A percentile compares a stretch with the other conserved stretches of the same genome.
Evolutionary conservation across 495 filamentous ascomycete genomes (phyloP).

Genomic region (Ascodesmis nigricans): DNA sequence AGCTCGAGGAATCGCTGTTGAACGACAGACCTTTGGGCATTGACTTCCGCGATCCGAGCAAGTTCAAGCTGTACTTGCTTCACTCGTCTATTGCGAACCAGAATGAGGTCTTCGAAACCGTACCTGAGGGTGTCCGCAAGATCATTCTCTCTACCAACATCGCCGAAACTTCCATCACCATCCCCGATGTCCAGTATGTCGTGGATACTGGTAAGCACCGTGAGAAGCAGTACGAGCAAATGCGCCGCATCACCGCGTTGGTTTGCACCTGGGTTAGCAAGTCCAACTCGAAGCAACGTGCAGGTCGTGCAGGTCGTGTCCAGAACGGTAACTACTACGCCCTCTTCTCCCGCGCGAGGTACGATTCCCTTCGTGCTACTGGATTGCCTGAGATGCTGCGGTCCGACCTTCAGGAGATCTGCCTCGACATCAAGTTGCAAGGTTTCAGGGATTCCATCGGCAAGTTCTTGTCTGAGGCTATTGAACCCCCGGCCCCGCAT

Average conservation of each 20-base stretch:
- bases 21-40: slow-evolving; percentile 21
- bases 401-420: slow-evolving; percentile 30
- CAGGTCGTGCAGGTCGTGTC: slow-evolving; percentile 37
- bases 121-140: slow-evolving; percentile 30
- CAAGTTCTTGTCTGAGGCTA: slow-evolving; percentile 29
- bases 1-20: slow-evolving; percentile 22
- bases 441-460: slow-evolving; percentile 26
- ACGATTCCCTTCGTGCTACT: slow-evolving; percentile 27
- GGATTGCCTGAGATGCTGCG: slow-evolving; percentile 30
- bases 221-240: slow-evolving; percentile 30
- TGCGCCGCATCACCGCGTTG: slow-evolving; percentile 26
- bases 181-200: slow-evolving; percentile 36
- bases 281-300: slow-evolving; percentile 33
- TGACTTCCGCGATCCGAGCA: slow-evolving; percentile 26
- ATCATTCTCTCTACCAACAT: slow-evolving; percentile 39
- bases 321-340: slow-evolving; percentile 37
- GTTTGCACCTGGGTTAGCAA: slow-evolving; percentile 32
- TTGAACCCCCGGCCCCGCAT: slow-evolving; percentile 30
- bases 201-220: slow-evolving; percentile 35
- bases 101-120: slow-evolving; percentile 26
- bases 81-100: slow-evolving; percentile 32
- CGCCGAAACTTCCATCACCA: slow-evolving; percentile 38
- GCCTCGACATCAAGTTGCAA: slow-evolving; percentile 29
- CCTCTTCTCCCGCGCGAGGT: slow-evolving; percentile 30
- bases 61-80: slow-evolving; percentile 29